phyloP scores from a whole-genome alignment of 257 asterid species.

The Petunia secreta region DNA sequence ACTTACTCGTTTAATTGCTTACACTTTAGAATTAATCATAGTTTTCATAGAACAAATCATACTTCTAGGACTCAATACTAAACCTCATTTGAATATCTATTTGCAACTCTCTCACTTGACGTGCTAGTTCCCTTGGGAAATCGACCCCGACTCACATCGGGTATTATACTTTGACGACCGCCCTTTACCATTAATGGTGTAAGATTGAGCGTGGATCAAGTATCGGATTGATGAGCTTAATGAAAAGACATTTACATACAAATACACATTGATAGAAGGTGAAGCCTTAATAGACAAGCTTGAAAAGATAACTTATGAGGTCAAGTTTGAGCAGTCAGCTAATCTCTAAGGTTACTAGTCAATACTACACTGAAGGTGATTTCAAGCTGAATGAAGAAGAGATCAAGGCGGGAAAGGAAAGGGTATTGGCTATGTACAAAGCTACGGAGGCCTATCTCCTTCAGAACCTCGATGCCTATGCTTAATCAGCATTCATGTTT shows the following conservation, averaged over 20 bases:
- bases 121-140: no score
- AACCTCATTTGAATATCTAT: no score
- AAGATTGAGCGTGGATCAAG: conserved; percentile 25
- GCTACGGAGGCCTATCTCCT: conserved; percentile 51
- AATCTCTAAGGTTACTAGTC: conserved; percentile 48
- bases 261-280: conserved; percentile 56
- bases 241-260: conserved; percentile 44
- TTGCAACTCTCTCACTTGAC: no score
- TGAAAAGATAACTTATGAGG: conserved; percentile 47
- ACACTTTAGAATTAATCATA: no score
- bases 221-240: conserved; percentile 58
- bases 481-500: conserved; percentile 14
- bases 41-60: no score
- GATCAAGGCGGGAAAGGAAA: conserved; percentile 40
- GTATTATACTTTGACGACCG: no score
- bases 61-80: no score
- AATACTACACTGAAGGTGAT: conserved; percentile 37
- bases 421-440: conserved; percentile 40
- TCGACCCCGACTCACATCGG: no score
- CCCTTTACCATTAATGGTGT: no score
- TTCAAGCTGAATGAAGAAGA: conserved; percentile 53
- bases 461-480: conserved; percentile 44
- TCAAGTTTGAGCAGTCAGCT: conserved; percentile 38
- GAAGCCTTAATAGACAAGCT: conserved; percentile 62
- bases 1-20: no score